Evolutionary conservation across 2,329 filamentous ascomycete genomes (phyloP).

Genomic region (Aspergillus sp.): DNA sequence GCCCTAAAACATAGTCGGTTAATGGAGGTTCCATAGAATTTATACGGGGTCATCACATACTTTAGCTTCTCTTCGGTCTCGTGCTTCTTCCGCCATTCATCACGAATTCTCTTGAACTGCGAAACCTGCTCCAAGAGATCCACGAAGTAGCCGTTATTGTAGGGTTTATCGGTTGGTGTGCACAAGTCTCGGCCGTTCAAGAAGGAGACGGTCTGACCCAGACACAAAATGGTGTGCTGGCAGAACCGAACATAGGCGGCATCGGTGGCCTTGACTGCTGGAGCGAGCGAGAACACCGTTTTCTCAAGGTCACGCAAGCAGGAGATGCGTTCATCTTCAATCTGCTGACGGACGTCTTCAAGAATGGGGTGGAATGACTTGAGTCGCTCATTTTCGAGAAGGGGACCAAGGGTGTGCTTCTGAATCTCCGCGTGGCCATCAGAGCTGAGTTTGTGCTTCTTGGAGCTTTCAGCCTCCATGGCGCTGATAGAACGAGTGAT

Average conservation of each 20-base stretch:
- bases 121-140: conserved; percentile 93
- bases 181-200: conserved; percentile 84
- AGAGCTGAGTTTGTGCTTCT: conserved; percentile 62
- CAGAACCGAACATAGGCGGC: conserved; percentile 83
- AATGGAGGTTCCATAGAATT: conserved; percentile 48
- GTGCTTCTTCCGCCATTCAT: conserved; percentile 68
- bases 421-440: conserved; percentile 75
- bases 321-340: conserved; percentile 80
- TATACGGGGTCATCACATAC: conserved; percentile 16
- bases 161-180: conserved; percentile 80
- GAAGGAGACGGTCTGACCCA: conserved; percentile 84
- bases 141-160: conserved; percentile 95
- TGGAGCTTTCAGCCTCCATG: conserved; percentile 44
- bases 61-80: conserved; percentile 37
- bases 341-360: conserved; percentile 73
- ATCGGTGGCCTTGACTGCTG: conserved; percentile 66
- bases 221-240: conserved; percentile 83
- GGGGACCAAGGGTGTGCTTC: conserved; percentile 74
- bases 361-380: conserved; percentile 81
- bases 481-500: conserved; percentile 62
- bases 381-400: conserved; percentile 69
- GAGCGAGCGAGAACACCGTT: conserved; percentile 84
- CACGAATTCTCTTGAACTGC: conserved; percentile 82
- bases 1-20: conserved; percentile 48
- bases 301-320: conserved; percentile 94